A percentile compares a stretch with the other conserved stretches of the same genome.
Conservation (phyloP, 2,329 filamentous ascomycete species). For the Ramularia endophylla region DNA sequence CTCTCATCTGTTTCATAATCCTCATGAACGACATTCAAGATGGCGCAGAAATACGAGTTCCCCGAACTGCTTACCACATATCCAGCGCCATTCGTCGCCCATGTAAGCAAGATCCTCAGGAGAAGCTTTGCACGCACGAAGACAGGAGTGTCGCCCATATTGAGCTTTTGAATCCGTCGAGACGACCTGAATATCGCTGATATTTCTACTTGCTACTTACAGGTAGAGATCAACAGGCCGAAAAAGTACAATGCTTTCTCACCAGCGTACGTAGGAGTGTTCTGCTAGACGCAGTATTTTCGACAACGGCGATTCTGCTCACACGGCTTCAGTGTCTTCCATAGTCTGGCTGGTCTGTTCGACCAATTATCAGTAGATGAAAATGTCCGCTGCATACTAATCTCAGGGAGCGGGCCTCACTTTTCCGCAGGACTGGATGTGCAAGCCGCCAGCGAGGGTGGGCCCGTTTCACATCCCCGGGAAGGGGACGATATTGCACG, state of each 20-base stretch:
- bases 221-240: slow-evolving; percentile 79
- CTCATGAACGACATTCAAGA: no score
- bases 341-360: slow-evolving; percentile 70
- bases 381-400: slow-evolving; percentile 66
- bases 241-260: slow-evolving; percentile 83
- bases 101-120: no score
- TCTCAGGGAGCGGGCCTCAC: slow-evolving; percentile 74
- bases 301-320: background rate
- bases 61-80: background rate
- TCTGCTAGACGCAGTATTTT: background rate
- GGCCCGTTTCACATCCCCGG: slow-evolving; percentile 5
- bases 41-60: background rate
- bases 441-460: background rate
- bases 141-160: no score
- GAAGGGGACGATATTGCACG: slow-evolving; percentile 14
- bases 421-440: slow-evolving; percentile 78
- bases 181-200: no score
- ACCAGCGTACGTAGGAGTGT: slow-evolving; percentile 10
- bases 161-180: no score
- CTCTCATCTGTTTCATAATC: no score
- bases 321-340: slow-evolving; percentile 65
- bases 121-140: no score
- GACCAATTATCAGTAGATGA: slow-evolving; percentile 63
- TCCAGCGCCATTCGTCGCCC: background rate
- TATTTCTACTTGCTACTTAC: no score